Evolutionary conservation across 331 rosid genomes (phyloP).

Genomic region (Cydonia oblonga): DNA sequence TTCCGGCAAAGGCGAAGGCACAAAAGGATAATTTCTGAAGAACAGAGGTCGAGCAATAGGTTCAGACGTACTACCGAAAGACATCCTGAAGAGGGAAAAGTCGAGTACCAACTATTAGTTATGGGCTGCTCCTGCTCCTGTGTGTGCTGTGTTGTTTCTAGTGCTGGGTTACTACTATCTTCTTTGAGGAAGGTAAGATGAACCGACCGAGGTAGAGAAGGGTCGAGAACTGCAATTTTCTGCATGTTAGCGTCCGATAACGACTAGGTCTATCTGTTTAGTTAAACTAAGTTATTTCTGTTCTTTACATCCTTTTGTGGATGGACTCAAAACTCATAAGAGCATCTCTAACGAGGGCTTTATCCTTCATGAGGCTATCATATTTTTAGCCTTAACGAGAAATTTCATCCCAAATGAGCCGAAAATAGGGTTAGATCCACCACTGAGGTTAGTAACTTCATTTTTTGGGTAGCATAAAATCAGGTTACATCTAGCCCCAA

Average conservation of each 20-base stretch:
- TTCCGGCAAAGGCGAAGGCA: conserved; percentile 36
- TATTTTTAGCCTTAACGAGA: no score
- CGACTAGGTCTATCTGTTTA: no score
- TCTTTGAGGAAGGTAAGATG: not conserved
- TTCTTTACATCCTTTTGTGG: not conserved
- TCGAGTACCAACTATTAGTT: not conserved
- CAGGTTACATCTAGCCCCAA: no score
- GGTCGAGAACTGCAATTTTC: not conserved
- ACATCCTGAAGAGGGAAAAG: not conserved
- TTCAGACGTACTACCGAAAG: conserved; percentile 1
- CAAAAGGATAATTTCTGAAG: conserved; percentile 37
- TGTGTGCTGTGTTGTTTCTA: not conserved
- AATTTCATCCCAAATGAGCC: no score
- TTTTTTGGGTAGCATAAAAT: no score
- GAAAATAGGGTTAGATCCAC: no score
- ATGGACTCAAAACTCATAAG: not conserved
- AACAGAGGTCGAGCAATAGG: conserved; percentile 44
- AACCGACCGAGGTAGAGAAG: not conserved
- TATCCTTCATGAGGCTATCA: no score
- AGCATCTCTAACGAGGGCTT: no score
- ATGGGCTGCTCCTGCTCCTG: not conserved
- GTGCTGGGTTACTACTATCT: not conserved
- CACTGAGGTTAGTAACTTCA: no score
- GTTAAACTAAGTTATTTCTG: no score
- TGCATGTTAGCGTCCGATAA: no score